A percentile compares a stretch with the other conserved stretches of the same genome.
Evolutionary conservation across 768 basidiomycete species (phyloP).

Genomic region (Termitomyces heimii): DNA sequence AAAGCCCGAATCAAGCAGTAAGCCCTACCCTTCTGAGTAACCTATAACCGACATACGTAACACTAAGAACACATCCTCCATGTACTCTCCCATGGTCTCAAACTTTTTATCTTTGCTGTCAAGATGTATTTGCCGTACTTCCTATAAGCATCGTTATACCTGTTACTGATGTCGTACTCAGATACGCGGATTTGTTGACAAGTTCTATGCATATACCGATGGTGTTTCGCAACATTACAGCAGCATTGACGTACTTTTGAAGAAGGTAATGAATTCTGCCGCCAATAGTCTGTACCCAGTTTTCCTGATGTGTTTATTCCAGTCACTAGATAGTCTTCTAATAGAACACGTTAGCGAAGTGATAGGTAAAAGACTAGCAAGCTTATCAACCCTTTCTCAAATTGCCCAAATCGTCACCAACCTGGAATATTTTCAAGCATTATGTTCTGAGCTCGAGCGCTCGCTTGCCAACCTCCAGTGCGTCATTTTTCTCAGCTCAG

Average conservation of each 20-base stretch:
- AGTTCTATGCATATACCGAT: conserved; percentile 95
- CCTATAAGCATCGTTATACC: not conserved
- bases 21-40: conserved; percentile 6
- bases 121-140: conserved; percentile 50
- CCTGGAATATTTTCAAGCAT: conserved; percentile 84
- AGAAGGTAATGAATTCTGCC: conserved; percentile 50
- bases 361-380: conserved; percentile 67
- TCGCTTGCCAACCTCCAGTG: conserved; percentile 81
- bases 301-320: not conserved
- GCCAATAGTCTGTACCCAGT: not conserved
- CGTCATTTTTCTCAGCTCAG: not conserved
- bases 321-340: conserved; percentile 87
- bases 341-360: conserved; percentile 70
- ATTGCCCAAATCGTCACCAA: conserved; percentile 92
- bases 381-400: conserved; percentile 78
- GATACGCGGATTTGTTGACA: conserved; percentile 65
- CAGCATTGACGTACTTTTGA: conserved; percentile 86
- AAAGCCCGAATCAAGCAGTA: conserved; percentile 54
- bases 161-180: conserved; percentile 1
- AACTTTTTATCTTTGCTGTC: conserved; percentile 92
- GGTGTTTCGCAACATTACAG: conserved; percentile 89
- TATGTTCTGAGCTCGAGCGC: conserved; percentile 79
- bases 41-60: not conserved
- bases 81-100: conserved; percentile 89
- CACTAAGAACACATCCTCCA: conserved; percentile 55